Conservation (phyloP, 176 grass and related monocot genomes). For the maize (Zea mays) region DNA sequence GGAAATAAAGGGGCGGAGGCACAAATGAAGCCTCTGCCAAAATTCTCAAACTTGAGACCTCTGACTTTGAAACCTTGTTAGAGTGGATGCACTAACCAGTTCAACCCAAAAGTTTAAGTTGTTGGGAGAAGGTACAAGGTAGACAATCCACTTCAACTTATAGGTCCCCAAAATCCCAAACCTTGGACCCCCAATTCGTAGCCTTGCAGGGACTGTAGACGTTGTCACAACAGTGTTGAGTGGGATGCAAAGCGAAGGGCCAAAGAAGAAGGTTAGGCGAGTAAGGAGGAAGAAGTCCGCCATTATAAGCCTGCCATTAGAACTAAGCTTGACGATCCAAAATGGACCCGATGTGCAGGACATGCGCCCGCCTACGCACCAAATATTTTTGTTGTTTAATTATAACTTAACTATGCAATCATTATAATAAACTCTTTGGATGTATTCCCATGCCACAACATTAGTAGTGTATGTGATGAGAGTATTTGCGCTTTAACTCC, state of each 20-base stretch:
- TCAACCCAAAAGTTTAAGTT: no score
- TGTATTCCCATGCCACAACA: not conserved
- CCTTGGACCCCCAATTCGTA: not conserved
- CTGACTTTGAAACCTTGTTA: no score
- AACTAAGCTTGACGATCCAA: not conserved
- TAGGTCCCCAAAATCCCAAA: not conserved
- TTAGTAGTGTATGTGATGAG: not conserved
- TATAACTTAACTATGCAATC: not conserved
- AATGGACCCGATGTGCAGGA: not conserved
- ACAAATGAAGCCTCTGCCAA: no score
- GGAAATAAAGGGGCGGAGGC: no score
- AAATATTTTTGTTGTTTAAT: slow-evolving; percentile 2
- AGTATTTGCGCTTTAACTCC: not conserved
- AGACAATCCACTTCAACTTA: no score
- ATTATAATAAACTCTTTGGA: not conserved
- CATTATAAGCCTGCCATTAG: not conserved
- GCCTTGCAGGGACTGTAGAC: not conserved
- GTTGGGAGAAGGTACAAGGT: no score
- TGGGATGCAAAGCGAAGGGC: not conserved
- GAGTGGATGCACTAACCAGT: no score
- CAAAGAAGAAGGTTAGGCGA: not conserved
- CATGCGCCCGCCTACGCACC: not conserved
- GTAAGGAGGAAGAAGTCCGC: not conserved
- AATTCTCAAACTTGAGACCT: no score
- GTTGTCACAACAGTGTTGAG: not conserved